A percentile compares a stretch with the other conserved stretches of the same genome.
Evolutionary conservation across 2,329 filamentous ascomycete species (phyloP).

Genomic region (Aspergillus proliferans): DNA sequence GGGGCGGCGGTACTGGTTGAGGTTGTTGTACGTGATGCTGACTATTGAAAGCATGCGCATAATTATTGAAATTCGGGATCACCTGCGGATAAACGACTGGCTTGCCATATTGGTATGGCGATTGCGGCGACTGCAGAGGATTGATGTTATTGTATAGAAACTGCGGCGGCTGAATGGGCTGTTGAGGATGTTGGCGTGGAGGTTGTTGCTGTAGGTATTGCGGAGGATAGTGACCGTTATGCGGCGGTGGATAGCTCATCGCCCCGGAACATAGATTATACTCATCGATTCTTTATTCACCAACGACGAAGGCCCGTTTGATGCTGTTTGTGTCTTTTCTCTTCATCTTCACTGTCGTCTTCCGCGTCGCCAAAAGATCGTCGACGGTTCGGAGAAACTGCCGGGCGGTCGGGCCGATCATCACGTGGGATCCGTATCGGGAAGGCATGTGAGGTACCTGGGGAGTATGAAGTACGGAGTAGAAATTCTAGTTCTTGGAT

Average conservation of each 20-base stretch:
- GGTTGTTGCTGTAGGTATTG: conserved; percentile 27
- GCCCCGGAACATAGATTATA: conserved; percentile 24
- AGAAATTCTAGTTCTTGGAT: not conserved
- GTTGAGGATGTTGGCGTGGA: conserved; percentile 18
- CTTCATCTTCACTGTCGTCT: conserved; percentile 1
- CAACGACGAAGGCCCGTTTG: not conserved
- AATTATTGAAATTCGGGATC: conserved; percentile 25
- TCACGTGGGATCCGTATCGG: not conserved
- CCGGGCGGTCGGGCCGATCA: conserved; percentile 2
- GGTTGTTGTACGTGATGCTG: conserved; percentile 25
- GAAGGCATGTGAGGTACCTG: too few relatives aligned
- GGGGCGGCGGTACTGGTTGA: conserved; percentile 11
- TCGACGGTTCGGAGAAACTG: conserved; percentile 7
- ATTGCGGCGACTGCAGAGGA: conserved; percentile 11
- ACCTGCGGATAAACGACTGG: conserved; percentile 28
- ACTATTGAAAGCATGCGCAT: conserved; percentile 26
- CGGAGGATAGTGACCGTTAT: conserved; percentile 35
- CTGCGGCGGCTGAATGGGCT: conserved; percentile 27
- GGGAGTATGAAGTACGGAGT: too few relatives aligned
- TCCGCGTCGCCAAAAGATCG: not conserved
- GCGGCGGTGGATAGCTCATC: conserved; percentile 39
- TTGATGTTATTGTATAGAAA: conserved; percentile 31
- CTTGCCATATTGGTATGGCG: conserved; percentile 32
- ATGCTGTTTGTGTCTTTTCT: not conserved
- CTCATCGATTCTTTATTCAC: conserved; percentile 12